Base-by-base conservation (phyloP, 805 yeast species). In the Teunomyces pallodes region DNA sequence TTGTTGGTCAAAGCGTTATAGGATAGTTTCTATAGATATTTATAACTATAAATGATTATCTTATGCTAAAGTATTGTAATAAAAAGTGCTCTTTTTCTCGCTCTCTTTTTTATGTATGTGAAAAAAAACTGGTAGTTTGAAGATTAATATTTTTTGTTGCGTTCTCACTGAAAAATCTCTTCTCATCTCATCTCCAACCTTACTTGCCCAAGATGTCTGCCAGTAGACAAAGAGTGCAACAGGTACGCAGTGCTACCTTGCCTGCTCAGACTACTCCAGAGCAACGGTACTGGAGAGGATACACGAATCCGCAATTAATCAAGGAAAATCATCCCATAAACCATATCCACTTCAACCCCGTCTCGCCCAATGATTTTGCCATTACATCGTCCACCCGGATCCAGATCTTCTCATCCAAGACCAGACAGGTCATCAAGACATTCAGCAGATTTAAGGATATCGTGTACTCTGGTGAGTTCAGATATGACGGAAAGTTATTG, bases 271-370 rank as follows among this genome's bases (percentile, higher is more conserved):
- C 91, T 1, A 89, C 96, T 0, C 92, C 97, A 1, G 98, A 92
- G 56, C 96, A 90, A 61, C 78, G 95, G 56, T 92, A 87, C 70
- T 94, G 98, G 98, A 77, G 95, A 57, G 87, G 90, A 5, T 91
- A 85, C 65, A 69, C 75, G 45, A 86, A 83, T 54, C 92, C 98
- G 2, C 92, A 92, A 63, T 75, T 94, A 33, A 90, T 91, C 26
- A 92, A 94, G 65, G 98, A 94, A 65, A 92, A 88, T 69, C 90
- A 88, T 66, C 89, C 97, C 36, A 89, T 94, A 38, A 84, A 87
- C 31, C 95, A 90, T 63, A 84, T 94, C 47, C 79, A 84, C 54
- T 94, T 94, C 76, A 90, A 87, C 63, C 97, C 97, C 1, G 78
- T 76, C 33, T 71, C 84, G 12, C 96, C 97, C 4, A 84, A 88